A percentile compares a stretch with the other conserved stretches of the same genome.
Conservation (phyloP, 805 yeast species). For the Barnettozyma salicaria region DNA sequence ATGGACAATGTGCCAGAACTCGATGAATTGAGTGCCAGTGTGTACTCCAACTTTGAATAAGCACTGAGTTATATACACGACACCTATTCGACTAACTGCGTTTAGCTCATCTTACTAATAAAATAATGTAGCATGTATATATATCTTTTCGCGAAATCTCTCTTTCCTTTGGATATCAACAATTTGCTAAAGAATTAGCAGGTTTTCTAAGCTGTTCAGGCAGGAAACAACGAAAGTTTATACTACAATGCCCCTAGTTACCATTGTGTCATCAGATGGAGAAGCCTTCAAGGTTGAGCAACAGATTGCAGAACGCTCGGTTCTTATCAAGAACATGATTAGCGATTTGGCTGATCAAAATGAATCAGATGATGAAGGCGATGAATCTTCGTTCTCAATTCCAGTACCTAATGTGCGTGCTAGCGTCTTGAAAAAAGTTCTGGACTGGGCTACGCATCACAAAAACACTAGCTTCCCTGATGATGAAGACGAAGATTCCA, state of each 20-base stretch:
- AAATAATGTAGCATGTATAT: not conserved
- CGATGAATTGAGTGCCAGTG: conserved; percentile 85
- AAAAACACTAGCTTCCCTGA: conserved; percentile 72
- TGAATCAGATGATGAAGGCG: conserved; percentile 46
- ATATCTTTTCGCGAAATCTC: too few species aligned
- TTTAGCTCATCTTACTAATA: too few species aligned
- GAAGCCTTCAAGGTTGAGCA: conserved; percentile 72
- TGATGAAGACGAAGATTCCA: conserved; percentile 77
- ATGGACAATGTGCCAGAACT: conserved; percentile 55
- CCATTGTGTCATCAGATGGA: conserved; percentile 72
- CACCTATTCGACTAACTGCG: too few species aligned
- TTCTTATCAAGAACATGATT: conserved; percentile 79
- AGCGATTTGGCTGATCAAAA: conserved; percentile 48
- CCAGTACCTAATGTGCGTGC: conserved; percentile 90
- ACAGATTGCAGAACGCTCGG: conserved; percentile 81
- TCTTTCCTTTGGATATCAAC: too few species aligned
- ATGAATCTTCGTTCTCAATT: conserved; percentile 53
- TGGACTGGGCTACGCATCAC: conserved; percentile 96
- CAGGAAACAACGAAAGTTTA: not conserved
- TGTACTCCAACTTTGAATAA: conserved; percentile 66
- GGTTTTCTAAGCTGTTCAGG: too few species aligned
- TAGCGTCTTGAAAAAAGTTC: conserved; percentile 79
- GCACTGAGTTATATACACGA: not conserved
- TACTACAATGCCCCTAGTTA: conserved; percentile 30
- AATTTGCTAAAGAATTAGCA: too few species aligned